Base-by-base conservation (phyloP, 495 filamentous ascomycete genomes). In the Podospora anserina region DNA sequence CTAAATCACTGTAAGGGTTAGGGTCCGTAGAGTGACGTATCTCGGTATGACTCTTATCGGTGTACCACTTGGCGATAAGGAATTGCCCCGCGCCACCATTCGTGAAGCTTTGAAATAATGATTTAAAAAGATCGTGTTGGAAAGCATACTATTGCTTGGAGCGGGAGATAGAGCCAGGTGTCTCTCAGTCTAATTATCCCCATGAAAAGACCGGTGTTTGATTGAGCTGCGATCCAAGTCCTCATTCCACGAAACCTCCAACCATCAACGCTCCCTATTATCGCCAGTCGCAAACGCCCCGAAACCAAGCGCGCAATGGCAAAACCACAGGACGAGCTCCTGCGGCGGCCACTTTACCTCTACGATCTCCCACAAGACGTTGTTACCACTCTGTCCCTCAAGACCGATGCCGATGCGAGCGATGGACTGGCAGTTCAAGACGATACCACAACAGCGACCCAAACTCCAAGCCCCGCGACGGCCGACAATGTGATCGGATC, bases 291-390 rank as follows among this genome's bases (percentile, higher is more conserved):
- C 60, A 61, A 32, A 57, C 4, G 1, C 34, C 26, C n/a, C 19
- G 7, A 61, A 23, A 54, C 19, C 34, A 61, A 26, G 9, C 30
- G 28, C 67, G 16, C 23, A 11, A 79, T 77, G 76, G 75, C 74
- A 44, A 73, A 77, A 56, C 68, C 73, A 30, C 76, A 72, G 23
- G 79, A 82, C 27, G 80, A 81, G 66, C 69, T 79, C 54, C 66
- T 79, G 23, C 75, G 77, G 70, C 75, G 80, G 34, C 81, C 81
- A 4, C 78, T 83, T 49, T 84, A 84, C 66, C 91, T 97, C 58
- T 99, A 94, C 78, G 90, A 97, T 76, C 86, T 99, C 26, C 93
- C 94, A 11, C 77, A 82, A 66, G 89, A 92, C 75, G 84, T 97
- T 69, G 86, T 97, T 61, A 76, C 80, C 56, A 91, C 90, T 7